Conservation (phyloP, 73 alveolate species). For the Breviolum minutum region DNA sequence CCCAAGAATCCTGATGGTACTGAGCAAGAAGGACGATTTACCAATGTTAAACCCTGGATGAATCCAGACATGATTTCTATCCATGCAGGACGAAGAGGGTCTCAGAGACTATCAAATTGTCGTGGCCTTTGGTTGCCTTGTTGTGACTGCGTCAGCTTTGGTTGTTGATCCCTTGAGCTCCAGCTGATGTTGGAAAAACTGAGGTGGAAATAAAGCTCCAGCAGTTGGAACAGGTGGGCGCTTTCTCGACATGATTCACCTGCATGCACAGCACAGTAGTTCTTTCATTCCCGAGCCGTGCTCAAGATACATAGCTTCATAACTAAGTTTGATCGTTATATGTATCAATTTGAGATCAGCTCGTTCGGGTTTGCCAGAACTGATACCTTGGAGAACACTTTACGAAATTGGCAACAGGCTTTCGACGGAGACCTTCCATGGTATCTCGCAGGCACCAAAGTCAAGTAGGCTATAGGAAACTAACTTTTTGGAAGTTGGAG, state of each 20-base stretch:
- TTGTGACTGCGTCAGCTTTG: no score
- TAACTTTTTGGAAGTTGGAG: background rate
- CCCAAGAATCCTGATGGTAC: constrained; percentile 28
- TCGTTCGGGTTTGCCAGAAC: no score
- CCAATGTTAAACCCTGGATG: background rate
- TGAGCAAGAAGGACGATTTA: background rate
- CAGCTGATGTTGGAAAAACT: background rate
- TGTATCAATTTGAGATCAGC: no score
- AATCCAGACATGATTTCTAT: background rate
- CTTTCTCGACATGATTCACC: background rate
- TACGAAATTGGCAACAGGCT: background rate
- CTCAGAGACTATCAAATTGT: background rate
- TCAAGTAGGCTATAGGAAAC: background rate
- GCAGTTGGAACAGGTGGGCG: constrained; percentile 46
- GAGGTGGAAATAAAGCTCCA: background rate
- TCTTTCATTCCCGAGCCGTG: background rate
- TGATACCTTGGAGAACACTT: no score
- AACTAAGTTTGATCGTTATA: no score
- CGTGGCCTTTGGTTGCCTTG: background rate
- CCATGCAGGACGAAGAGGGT: background rate
- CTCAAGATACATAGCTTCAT: no score
- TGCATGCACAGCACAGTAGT: background rate
- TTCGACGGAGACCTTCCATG: constrained; percentile 81
- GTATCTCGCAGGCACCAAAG: constrained; percentile 41
- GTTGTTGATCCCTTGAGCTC: background rate